Evolutionary conservation across 176 grass and related monocot species (phyloP).

Genomic region (Rhipidocladum racemiflorum): DNA sequence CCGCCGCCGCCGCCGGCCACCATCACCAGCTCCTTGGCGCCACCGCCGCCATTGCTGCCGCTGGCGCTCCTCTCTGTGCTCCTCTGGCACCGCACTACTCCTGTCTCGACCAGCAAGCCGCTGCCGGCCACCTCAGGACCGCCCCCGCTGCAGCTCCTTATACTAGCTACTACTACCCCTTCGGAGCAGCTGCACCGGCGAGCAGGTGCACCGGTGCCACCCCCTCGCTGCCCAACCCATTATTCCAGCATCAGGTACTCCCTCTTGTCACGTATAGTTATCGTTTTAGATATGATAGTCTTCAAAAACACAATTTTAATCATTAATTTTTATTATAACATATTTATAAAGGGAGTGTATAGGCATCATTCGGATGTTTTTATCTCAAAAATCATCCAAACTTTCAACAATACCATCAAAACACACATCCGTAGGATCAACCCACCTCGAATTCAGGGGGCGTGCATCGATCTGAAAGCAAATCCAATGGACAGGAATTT

Average conservation of each 20-base stretch:
- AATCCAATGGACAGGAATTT: too few relatives aligned
- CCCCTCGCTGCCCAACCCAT: neutral
- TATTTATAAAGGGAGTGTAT: too few relatives aligned
- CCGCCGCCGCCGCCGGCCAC: neutral
- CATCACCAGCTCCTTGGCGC: neutral
- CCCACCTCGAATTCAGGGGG: too few relatives aligned
- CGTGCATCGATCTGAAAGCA: too few relatives aligned
- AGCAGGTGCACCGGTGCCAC: slow-evolving; percentile 9
- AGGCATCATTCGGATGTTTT: too few relatives aligned
- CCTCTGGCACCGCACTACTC: neutral
- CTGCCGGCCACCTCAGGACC: neutral
- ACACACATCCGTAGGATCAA: too few relatives aligned
- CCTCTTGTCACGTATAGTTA: too few relatives aligned
- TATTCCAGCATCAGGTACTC: slow-evolving; percentile 14
- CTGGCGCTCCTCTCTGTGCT: neutral
- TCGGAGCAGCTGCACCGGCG: neutral
- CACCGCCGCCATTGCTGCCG: neutral
- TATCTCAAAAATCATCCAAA: too few relatives aligned
- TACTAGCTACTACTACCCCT: slow-evolving; percentile 19
- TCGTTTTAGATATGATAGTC: too few relatives aligned
- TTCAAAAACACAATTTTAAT: too few relatives aligned
- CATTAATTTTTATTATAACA: too few relatives aligned
- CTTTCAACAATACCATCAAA: too few relatives aligned
- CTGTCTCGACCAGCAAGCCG: slow-evolving; percentile 21
- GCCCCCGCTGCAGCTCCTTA: neutral